Conservation (phyloP, 2,329 filamentous ascomycete genomes). For the Cladosporium halotolerans region DNA sequence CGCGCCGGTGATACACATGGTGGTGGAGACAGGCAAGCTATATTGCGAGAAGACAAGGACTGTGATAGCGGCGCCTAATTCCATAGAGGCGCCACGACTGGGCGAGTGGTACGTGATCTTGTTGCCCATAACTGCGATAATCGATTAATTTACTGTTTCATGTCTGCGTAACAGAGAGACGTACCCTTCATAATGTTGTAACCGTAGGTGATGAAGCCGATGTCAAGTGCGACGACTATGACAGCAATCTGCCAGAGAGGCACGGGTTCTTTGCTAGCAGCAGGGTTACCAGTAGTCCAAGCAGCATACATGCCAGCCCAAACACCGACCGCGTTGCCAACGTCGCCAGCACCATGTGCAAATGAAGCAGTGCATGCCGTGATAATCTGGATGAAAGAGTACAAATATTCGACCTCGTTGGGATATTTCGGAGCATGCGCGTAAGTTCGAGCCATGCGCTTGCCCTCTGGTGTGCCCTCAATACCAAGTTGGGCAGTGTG, state of each 20-base stretch:
- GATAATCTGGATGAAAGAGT: constrained; percentile 60
- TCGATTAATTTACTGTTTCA: neutral
- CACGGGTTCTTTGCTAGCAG: constrained; percentile 57
- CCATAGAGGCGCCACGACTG: constrained; percentile 53
- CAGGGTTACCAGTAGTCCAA: constrained; percentile 44
- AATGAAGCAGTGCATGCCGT: constrained; percentile 68
- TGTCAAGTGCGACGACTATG: constrained; percentile 47
- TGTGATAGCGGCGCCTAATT: constrained; percentile 55
- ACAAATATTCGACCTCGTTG: constrained; percentile 57
- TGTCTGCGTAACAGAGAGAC: neutral
- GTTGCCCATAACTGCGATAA: constrained; percentile 48
- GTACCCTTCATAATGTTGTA: constrained; percentile 55
- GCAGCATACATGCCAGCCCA: constrained; percentile 58
- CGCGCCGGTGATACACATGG: constrained; percentile 57
- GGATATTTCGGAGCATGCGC: constrained; percentile 54
- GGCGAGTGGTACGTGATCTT: constrained; percentile 55
- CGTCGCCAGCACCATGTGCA: constrained; percentile 63
- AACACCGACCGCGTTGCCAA: constrained; percentile 57
- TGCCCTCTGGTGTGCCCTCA: constrained; percentile 64
- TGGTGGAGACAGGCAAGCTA: constrained; percentile 57
- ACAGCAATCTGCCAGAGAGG: constrained; percentile 72
- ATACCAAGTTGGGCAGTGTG: constrained; percentile 68
- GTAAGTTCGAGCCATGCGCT: constrained; percentile 57
- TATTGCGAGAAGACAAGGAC: constrained; percentile 59
- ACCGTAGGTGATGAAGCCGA: constrained; percentile 57